phyloP scores from a whole-genome alignment of 306 rosid genomes.

The Betula pendula region DNA sequence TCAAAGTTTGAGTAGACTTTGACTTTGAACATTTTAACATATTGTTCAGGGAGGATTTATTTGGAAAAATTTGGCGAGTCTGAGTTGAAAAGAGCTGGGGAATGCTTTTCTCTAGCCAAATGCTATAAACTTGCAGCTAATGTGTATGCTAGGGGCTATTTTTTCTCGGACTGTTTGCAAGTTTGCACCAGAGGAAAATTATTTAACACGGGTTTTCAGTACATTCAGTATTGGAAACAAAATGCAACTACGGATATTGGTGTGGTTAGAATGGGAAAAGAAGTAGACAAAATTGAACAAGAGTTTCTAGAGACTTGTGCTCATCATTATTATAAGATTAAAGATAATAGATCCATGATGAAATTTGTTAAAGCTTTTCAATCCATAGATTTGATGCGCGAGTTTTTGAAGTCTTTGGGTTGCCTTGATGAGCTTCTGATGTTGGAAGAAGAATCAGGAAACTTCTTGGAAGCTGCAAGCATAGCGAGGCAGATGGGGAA shows the following conservation, averaged over 20 bases:
- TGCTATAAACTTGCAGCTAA: no score
- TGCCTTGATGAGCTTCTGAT: conserved; percentile 59
- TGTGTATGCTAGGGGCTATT: not conserved
- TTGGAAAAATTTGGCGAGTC: no score
- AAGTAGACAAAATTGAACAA: conserved; percentile 46
- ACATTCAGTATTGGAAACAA: conserved; percentile 63
- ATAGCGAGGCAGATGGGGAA: conserved; percentile 61
- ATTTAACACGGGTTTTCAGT: conserved; percentile 57
- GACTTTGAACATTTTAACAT: no score
- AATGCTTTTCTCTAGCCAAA: no score
- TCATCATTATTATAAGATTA: conserved; percentile 37
- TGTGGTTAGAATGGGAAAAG: conserved; percentile 17
- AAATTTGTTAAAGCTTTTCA: conserved; percentile 65
- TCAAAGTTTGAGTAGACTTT: no score
- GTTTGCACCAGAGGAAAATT: conserved; percentile 53
- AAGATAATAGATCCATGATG: conserved; percentile 64
- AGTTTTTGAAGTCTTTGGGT: conserved; percentile 44
- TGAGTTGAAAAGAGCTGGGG: no score
- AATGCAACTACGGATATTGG: conserved; percentile 29
- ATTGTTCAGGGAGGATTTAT: no score
- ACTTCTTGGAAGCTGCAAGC: conserved; percentile 56
- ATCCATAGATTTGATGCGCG: conserved; percentile 48
- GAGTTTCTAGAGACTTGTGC: conserved; percentile 64
- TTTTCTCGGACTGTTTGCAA: conserved; percentile 51
- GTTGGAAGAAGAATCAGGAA: conserved; percentile 70